Conservation (phyloP, 768 basidiomycete species). For the Lentinula guzmanii region DNA sequence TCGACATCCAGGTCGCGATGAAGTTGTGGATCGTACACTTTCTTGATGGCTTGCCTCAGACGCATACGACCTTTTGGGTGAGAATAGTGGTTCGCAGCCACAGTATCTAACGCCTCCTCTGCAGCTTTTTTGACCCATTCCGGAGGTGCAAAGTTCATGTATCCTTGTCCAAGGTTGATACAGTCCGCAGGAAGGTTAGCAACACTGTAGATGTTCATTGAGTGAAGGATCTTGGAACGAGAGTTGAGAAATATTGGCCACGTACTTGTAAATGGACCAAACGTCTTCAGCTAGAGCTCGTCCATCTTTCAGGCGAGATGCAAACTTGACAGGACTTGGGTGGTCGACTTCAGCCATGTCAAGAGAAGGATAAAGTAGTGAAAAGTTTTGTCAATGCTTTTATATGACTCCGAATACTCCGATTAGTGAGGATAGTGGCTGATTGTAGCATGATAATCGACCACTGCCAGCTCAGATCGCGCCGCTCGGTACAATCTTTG, state of each 20-base stretch:
- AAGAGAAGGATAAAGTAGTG: neutral
- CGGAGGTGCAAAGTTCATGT: conserved; percentile 91
- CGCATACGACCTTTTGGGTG: conserved; percentile 87
- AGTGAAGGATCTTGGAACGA: neutral
- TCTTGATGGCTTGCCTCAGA: conserved; percentile 81
- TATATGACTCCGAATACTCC: neutral
- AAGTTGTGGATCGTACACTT: conserved; percentile 67
- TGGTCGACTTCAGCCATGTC: neutral
- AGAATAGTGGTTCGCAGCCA: conserved; percentile 79
- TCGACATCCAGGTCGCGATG: conserved; percentile 77
- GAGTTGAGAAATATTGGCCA: neutral
- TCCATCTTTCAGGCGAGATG: conserved; percentile 68
- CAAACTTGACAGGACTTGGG: conserved; percentile 42
- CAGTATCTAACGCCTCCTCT: conserved; percentile 55
- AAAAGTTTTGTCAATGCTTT: neutral
- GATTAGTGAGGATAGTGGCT: neutral
- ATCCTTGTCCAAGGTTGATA: conserved; percentile 93
- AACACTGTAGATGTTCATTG: conserved; percentile 40
- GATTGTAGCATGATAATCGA: neutral
- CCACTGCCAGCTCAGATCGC: neutral
- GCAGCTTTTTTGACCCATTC: conserved; percentile 74
- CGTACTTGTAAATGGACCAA: conserved; percentile 87
- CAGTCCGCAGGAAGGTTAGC: conserved; percentile 86
- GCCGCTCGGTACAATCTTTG: neutral
- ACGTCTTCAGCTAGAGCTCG: conserved; percentile 79